A percentile compares a stretch with the other conserved stretches of the same genome.
phyloP scores from a whole-genome alignment of 192 early-diverging fungal genomes.

The Backusella sp. region DNA sequence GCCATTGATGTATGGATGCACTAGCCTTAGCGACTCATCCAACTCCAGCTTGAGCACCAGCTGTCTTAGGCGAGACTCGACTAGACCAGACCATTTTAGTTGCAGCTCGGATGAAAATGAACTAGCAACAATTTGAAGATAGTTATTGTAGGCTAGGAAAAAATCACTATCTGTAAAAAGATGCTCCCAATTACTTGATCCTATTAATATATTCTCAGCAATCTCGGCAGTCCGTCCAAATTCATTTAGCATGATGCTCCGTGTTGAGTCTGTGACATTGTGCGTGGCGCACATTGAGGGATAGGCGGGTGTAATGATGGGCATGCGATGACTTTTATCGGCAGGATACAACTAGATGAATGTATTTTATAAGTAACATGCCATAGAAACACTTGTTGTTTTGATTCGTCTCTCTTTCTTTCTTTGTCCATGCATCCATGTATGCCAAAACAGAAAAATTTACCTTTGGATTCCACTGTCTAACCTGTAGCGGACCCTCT shows the following conservation, averaged over 20 bases:
- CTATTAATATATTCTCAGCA: constrained; percentile 72
- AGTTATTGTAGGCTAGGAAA: constrained; percentile 83
- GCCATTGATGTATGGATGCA: constrained; percentile 90
- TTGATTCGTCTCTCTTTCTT: background rate
- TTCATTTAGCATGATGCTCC: constrained; percentile 79
- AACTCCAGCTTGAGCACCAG: constrained; percentile 83
- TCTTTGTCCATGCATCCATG: background rate
- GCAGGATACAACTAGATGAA: constrained; percentile 60
- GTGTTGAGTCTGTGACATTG: constrained; percentile 90
- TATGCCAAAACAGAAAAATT: background rate
- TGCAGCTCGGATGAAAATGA: constrained; percentile 73
- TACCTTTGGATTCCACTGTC: constrained; percentile 93
- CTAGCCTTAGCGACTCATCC: constrained; percentile 66
- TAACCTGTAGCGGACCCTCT: constrained; percentile 79
- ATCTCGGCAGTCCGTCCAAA: constrained; percentile 79
- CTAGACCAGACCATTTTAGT: constrained; percentile 81
- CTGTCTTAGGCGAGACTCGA: constrained; percentile 90
- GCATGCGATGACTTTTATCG: constrained; percentile 89
- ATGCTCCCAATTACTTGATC: constrained; percentile 71
- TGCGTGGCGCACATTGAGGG: constrained; percentile 98
- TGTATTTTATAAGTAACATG: background rate
- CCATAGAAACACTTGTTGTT: background rate
- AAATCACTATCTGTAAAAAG: constrained; percentile 87
- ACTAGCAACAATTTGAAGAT: constrained; percentile 88
- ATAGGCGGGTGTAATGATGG: constrained; percentile 98